Evolutionary conservation across 768 basidiomycete species (phyloP), one percentile per base, ranked within the genome.

Genomic region (Paxillus rubicundulus): DNA sequence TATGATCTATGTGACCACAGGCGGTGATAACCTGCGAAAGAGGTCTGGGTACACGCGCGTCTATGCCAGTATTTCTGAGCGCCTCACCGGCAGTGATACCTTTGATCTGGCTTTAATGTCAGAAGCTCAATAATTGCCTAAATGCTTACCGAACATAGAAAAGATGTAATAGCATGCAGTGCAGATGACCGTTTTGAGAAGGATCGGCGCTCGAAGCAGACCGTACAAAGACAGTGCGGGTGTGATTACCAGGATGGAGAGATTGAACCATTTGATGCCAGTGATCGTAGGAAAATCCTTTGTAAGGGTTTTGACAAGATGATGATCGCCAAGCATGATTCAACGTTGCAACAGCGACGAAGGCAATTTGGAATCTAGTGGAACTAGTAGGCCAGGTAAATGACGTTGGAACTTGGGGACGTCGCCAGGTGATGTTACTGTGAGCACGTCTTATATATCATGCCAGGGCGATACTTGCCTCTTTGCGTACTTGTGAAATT

Each of bases 1-100:
- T 89, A 93, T 2, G 88, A 84, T 47, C 90, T 80, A 66, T 93
- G 90, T 3, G 90, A 89, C 87, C 88, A 93, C 8, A 92, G 75
- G 45, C 90, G 81, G 70, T 93, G 90, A 69, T 91, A 93, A 27
- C 85, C 84, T 85, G 62, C 45, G 33, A 30, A 45, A 52, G 38
- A 33, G 38, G 21, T 53, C 39, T 47, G 44, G 33, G 50, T 52
- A 45, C 48, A 38, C 32, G 47, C 24, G 45, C 24, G 12, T 27
- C 39, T 28, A 13, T 6, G 33, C 43, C 5, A 18, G 33, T 32
- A 27, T 27, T n/a, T n/a, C 33, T 18, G 28, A 30, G 14, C 32
- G 38, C 39, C 60, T 54, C 49, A 74, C 78, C 74, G 59, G 80
- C 79, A 13, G 80, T 82, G 50, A 82, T 80, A 49, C 78, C 78